These are phyloP conservation scores for Leccinum aurantiacum DNA, from an alignment of 768 basidiomycete species.

Conservation along the genomic window DNA sequence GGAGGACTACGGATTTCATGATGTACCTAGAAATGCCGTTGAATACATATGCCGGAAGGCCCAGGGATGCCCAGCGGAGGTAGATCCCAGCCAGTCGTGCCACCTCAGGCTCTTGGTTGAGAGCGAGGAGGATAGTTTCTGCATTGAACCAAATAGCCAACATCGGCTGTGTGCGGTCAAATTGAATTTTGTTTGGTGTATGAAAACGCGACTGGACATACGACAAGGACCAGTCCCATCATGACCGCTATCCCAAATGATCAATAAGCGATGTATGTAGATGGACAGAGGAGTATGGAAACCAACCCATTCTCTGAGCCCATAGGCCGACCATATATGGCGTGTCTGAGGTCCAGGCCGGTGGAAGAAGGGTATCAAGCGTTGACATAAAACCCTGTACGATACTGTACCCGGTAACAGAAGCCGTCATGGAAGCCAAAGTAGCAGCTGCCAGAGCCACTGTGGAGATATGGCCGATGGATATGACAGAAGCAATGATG, in stretches of 20 bases:
- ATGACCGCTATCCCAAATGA: constrained; percentile 51
- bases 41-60: constrained; percentile 73
- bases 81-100: constrained; percentile 75
- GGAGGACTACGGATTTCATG: background rate
- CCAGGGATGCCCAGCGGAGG: constrained; percentile 71
- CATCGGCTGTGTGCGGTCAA: constrained; percentile 43
- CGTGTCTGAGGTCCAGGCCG: constrained; percentile 89
- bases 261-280: constrained; percentile 7
- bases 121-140: constrained; percentile 70
- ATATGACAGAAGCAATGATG: constrained; percentile 78
- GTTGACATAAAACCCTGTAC: constrained; percentile 81
- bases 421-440: constrained; percentile 71
- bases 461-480: constrained; percentile 90
- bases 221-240: constrained; percentile 55
- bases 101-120: constrained; percentile 83
- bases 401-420: constrained; percentile 58
- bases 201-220: constrained; percentile 35
- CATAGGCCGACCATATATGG: constrained; percentile 87
- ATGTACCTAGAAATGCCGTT: constrained; percentile 52
- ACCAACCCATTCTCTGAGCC: constrained; percentile 83
- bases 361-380: constrained; percentile 90
- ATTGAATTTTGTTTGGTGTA: background rate
- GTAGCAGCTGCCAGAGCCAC: constrained; percentile 83
- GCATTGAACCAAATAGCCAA: constrained; percentile 78
- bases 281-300: background rate